Conservation (phyloP, 2,329 filamentous ascomycete species). For the Fusarium abutilonis region DNA sequence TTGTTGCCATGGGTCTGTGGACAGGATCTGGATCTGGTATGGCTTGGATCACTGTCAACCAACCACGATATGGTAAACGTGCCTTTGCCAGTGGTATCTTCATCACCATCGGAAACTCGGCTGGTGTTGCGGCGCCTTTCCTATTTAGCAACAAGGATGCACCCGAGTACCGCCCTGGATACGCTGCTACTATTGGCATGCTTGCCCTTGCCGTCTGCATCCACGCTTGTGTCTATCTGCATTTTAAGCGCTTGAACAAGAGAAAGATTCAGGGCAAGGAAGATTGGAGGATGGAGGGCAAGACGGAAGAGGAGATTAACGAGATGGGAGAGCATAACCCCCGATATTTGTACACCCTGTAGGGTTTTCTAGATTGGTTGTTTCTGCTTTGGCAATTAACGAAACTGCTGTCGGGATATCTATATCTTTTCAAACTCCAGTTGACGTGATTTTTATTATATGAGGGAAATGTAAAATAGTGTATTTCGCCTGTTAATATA, state of each 20-base stretch:
- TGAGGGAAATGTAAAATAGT: too few species aligned
- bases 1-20: conserved; percentile 68
- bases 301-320: conserved; percentile 54
- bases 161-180: conserved; percentile 61
- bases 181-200: conserved; percentile 62
- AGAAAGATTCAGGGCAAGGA: conserved; percentile 50
- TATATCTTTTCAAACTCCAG: too few species aligned
- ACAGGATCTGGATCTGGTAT: conserved; percentile 50
- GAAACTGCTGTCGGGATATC: too few species aligned
- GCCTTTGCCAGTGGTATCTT: conserved; percentile 70
- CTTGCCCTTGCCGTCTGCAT: conserved; percentile 50
- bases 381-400: too few species aligned
- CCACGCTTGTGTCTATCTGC: conserved; percentile 42
- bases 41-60: conserved; percentile 62
- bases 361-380: neutral
- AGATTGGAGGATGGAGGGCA: conserved; percentile 54
- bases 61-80: conserved; percentile 71
- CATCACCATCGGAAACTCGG: conserved; percentile 69
- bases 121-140: conserved; percentile 71
- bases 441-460: too few species aligned
- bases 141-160: conserved; percentile 57
- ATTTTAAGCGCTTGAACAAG: conserved; percentile 51
- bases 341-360: conserved; percentile 37
- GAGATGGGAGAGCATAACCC: conserved; percentile 56
- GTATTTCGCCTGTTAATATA: too few species aligned